A percentile compares a stretch with the other conserved stretches of the same genome.
These are phyloP conservation scores for Ceriops tagal DNA, from an alignment of 345 rosid species.

Conservation along the genomic window DNA sequence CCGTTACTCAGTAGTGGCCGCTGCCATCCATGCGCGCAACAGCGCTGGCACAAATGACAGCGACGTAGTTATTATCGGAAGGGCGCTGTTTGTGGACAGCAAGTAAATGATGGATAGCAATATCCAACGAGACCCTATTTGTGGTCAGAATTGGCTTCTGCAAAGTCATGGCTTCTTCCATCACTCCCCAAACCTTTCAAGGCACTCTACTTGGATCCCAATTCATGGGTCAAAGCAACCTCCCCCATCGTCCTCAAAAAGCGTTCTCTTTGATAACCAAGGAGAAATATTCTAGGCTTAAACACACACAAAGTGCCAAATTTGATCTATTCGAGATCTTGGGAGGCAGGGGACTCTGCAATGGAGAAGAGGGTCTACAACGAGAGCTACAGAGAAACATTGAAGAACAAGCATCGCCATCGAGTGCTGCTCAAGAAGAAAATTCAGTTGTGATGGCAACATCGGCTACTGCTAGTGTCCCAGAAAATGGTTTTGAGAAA, in stretches of 20 bases:
- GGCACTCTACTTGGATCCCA: slow-evolving; percentile 34
- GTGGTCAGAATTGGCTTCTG: slow-evolving; percentile 28
- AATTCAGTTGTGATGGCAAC: slow-evolving; percentile 6
- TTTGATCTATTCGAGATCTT: slow-evolving; percentile 58
- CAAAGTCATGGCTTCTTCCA: slow-evolving; percentile 54
- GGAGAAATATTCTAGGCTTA: slow-evolving; percentile 10
- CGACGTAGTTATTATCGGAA: no score
- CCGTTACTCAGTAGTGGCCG: no score
- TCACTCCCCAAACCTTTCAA: slow-evolving; percentile 44
- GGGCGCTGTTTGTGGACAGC: no score
- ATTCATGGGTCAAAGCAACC: slow-evolving; percentile 43
- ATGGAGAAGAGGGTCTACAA: slow-evolving; percentile 69
- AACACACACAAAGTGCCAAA: slow-evolving; percentile 33
- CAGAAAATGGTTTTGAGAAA: slow-evolving; percentile 66
- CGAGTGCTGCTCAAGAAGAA: slow-evolving; percentile 5
- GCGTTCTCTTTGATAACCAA: slow-evolving; percentile 28
- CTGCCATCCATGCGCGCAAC: no score
- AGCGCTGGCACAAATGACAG: no score
- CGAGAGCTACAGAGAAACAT: slow-evolving; percentile 53
- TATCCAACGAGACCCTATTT: neutral
- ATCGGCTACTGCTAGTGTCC: slow-evolving; percentile 21
- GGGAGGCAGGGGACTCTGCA: slow-evolving; percentile 89
- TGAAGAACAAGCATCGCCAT: slow-evolving; percentile 24
- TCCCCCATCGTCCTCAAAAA: slow-evolving; percentile 25
- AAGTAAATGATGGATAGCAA: no score